Conservation (phyloP, 2,329 filamentous ascomycete genomes). For the Falciphora oryzae region DNA sequence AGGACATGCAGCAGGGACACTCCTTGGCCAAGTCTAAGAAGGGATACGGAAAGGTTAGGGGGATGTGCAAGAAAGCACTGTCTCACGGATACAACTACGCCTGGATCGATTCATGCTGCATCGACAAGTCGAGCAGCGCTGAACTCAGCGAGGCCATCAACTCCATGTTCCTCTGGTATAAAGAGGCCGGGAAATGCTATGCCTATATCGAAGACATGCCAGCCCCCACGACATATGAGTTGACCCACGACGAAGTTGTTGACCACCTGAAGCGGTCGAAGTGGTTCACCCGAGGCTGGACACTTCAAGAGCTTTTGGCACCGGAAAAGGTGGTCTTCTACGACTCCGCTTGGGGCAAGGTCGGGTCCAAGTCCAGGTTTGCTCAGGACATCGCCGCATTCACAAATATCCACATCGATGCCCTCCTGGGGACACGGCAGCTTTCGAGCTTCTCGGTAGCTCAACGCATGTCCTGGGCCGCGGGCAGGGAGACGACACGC, state of each 20-base stretch:
- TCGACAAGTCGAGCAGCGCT: slow-evolving; percentile 15
- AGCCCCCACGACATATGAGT: neutral
- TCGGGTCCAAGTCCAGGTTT: slow-evolving; percentile 17
- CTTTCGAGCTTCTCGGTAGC: slow-evolving; percentile 14
- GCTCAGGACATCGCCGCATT: slow-evolving; percentile 12
- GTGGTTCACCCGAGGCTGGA: slow-evolving; percentile 11
- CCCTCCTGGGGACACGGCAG: slow-evolving; percentile 12
- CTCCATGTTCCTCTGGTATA: slow-evolving; percentile 19
- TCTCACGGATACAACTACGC: slow-evolving; percentile 10
- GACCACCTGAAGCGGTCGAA: neutral
- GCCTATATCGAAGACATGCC: slow-evolving; percentile 12
- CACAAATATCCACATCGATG: slow-evolving; percentile 18
- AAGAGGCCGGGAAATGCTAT: slow-evolving; percentile 10
- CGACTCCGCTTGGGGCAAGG: slow-evolving; percentile 20
- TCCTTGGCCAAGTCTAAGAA: neutral
- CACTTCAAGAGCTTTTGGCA: slow-evolving; percentile 8
- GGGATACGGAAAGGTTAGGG: slow-evolving; percentile 12
- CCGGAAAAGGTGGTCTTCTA: slow-evolving; percentile 9
- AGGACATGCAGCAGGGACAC: slow-evolving; percentile 4
- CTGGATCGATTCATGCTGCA: slow-evolving; percentile 19
- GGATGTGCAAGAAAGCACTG: neutral
- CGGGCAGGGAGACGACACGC: slow-evolving; percentile 15
- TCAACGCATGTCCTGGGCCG: slow-evolving; percentile 22
- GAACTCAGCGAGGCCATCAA: slow-evolving; percentile 18
- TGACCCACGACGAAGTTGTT: neutral